These are phyloP conservation scores for Candida cerambycidarum DNA, from an alignment of 805 yeast species.

Conservation along the genomic window DNA sequence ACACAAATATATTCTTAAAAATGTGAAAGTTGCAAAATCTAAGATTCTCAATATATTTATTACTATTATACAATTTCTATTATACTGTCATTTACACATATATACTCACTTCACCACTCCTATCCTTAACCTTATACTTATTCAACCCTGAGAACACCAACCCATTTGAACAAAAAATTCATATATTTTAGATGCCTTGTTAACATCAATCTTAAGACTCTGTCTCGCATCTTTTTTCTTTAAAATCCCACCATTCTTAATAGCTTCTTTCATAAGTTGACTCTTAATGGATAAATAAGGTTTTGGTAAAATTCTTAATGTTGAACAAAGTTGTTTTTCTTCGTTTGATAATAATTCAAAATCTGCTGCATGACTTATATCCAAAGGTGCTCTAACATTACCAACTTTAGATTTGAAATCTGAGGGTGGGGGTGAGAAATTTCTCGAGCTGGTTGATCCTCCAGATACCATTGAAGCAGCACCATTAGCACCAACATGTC, in stretches of 20 bases:
- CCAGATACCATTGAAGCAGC: constrained; percentile 5
- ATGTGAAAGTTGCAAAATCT: neutral
- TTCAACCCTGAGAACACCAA: constrained; percentile 61
- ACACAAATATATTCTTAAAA: neutral
- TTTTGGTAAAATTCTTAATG: constrained; percentile 82
- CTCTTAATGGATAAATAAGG: constrained; percentile 93
- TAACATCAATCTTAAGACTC: constrained; percentile 77
- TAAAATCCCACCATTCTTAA: constrained; percentile 79
- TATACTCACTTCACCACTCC: too few species aligned
- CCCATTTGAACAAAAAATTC: constrained; percentile 92
- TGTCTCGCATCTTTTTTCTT: constrained; percentile 87
- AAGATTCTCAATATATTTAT: neutral
- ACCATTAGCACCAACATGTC: constrained; percentile 11
- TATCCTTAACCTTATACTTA: too few species aligned
- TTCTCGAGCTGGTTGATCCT: constrained; percentile 10
- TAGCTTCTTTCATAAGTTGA: constrained; percentile 79
- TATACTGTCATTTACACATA: constrained; percentile 1
- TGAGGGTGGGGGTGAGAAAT: constrained; percentile 39
- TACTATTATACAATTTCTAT: constrained; percentile 2
- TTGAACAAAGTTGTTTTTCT: constrained; percentile 83
- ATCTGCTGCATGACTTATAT: constrained; percentile 77
- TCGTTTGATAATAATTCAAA: constrained; percentile 80
- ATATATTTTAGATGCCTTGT: constrained; percentile 82
- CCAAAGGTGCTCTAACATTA: constrained; percentile 53
- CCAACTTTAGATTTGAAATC: constrained; percentile 44